phyloP scores from a whole-genome alignment of 805 yeast genomes.

The Metschnikowia dekortorum region DNA sequence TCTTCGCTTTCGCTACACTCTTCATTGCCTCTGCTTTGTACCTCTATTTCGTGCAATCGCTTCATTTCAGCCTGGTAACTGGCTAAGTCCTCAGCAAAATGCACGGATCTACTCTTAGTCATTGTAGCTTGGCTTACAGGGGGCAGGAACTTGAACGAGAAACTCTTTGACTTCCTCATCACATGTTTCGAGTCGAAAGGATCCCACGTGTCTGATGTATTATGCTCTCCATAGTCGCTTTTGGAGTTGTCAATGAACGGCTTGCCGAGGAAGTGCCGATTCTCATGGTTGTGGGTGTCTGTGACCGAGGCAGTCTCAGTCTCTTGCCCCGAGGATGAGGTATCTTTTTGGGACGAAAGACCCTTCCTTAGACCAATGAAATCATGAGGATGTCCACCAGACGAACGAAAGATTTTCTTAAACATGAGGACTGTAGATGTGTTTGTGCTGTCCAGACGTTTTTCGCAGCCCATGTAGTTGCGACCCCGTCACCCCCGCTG shows the following conservation, averaged over 20 bases:
- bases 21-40: background rate
- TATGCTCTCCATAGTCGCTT: background rate
- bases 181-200: constrained; percentile 11
- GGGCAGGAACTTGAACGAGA: constrained; percentile 5
- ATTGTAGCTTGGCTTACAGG: background rate
- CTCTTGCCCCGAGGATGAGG: constrained; percentile 7
- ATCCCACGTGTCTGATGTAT: constrained; percentile 6
- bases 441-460: background rate
- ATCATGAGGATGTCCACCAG: background rate
- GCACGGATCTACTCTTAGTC: constrained; percentile 16
- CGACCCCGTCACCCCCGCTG: background rate
- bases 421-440: constrained; percentile 7
- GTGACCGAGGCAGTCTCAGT: constrained; percentile 8
- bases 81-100: constrained; percentile 13
- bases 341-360: background rate
- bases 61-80: constrained; percentile 9
- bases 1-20: background rate
- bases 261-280: constrained; percentile 10
- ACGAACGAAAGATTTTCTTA: constrained; percentile 11
- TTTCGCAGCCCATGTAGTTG: constrained; percentile 3
- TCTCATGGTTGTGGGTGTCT: constrained; percentile 10
- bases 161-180: constrained; percentile 11
- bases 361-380: background rate
- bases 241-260: constrained; percentile 2
- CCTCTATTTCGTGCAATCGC: background rate